phyloP scores from a whole-genome alignment of 805 yeast species.

The Yarrowia sp. region DNA sequence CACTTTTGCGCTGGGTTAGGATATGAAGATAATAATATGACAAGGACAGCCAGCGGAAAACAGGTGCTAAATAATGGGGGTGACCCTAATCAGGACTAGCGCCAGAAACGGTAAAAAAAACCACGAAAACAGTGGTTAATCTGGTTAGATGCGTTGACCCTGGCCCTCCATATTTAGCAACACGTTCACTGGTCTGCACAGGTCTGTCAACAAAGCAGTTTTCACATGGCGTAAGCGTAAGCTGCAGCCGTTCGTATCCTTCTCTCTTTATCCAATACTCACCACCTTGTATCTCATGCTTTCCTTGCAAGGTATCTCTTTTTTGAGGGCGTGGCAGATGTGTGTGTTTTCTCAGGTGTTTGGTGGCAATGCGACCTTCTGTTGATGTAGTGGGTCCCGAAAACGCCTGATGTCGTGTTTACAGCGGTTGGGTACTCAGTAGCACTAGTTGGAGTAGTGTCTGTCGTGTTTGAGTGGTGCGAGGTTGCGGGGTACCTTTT shows the following conservation, averaged over 20 bases:
- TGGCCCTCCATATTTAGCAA: too few species aligned
- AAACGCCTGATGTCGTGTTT: background rate
- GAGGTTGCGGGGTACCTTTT: background rate
- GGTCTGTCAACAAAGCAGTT: background rate
- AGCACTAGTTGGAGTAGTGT: too few species aligned
- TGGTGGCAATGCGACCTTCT: background rate
- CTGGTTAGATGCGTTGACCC: too few species aligned
- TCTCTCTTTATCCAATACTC: background rate
- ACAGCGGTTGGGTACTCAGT: background rate
- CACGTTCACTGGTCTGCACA: background rate
- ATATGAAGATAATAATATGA: background rate
- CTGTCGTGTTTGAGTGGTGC: too few species aligned
- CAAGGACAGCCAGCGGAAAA: background rate
- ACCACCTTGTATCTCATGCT: conserved; percentile 20
- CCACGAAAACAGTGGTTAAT: background rate
- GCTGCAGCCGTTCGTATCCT: too few species aligned
- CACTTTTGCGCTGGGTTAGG: conserved; percentile 16
- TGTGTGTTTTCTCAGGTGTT: background rate
- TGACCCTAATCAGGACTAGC: too few species aligned
- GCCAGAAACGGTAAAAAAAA: background rate
- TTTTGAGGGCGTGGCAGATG: background rate
- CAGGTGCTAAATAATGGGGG: background rate
- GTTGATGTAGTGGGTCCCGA: background rate
- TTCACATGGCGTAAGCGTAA: background rate
- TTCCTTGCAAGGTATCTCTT: background rate